phyloP scores from a whole-genome alignment of 768 basidiomycete genomes.

The Tricholoma hemisulphureum region DNA sequence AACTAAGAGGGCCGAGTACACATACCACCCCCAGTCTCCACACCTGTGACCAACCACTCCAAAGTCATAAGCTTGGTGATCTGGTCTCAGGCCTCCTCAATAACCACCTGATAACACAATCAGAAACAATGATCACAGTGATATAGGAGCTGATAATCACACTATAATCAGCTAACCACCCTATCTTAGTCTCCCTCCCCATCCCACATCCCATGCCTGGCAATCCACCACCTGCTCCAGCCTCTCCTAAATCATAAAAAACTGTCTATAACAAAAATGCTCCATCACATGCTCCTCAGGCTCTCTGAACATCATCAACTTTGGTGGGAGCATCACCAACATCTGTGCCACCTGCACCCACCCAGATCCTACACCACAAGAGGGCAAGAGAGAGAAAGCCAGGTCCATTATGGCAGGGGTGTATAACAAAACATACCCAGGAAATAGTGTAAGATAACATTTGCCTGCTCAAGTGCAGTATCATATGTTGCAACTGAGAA shows the following conservation, averaged over 20 bases:
- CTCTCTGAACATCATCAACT: slow-evolving; percentile 57
- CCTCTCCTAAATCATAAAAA: slow-evolving; percentile 73
- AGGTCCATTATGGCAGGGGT: too few species aligned
- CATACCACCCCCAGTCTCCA: slow-evolving; percentile 42
- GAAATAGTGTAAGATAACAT: slow-evolving; percentile 87
- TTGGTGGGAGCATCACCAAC: slow-evolving; percentile 58
- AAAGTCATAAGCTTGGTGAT: slow-evolving; percentile 70
- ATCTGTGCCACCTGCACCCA: slow-evolving; percentile 69
- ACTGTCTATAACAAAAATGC: slow-evolving; percentile 76
- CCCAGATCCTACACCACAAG: slow-evolving; percentile 62
- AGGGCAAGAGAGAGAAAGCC: not conserved
- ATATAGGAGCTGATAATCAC: slow-evolving; percentile 31
- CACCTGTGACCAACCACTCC: slow-evolving; percentile 71
- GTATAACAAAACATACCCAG: slow-evolving; percentile 58
- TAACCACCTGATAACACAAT: slow-evolving; percentile 41
- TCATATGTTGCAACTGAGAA: slow-evolving; percentile 70
- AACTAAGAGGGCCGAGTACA: not conserved
- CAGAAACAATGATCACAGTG: slow-evolving; percentile 10
- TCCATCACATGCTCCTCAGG: slow-evolving; percentile 74
- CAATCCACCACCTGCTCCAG: slow-evolving; percentile 61
- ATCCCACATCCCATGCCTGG: slow-evolving; percentile 57
- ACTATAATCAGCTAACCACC: slow-evolving; percentile 67
- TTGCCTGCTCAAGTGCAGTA: slow-evolving; percentile 82
- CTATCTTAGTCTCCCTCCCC: slow-evolving; percentile 54
- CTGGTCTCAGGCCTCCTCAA: slow-evolving; percentile 64